Percentiles rank a stretch among this genome's conserved stretches.
These are phyloP conservation scores for Cryptococcus depauperatus DNA, from an alignment of 1,284 basidiomycete species.

Conservation along the genomic window DNA sequence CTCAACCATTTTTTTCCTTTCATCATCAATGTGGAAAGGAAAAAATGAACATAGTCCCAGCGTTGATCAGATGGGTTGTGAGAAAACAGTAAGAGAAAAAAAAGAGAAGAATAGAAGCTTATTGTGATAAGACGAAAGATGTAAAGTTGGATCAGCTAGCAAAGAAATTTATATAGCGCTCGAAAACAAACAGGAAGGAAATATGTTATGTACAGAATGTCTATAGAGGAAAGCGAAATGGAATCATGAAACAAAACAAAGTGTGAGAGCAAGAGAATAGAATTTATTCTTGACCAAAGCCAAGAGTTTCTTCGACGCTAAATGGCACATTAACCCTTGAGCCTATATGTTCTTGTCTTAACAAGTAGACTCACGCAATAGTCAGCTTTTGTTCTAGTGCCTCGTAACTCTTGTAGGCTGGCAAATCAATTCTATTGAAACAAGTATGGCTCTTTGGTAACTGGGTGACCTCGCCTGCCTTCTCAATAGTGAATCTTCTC, in stretches of 20 bases:
- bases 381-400: conserved; percentile 82
- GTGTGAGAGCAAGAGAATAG: too few relatives aligned
- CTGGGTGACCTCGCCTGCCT: conserved; percentile 83
- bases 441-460: conserved; percentile 80
- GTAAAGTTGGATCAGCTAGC: too few relatives aligned
- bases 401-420: conserved; percentile 83
- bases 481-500: conserved; percentile 87
- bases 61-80: neutral
- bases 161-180: neutral
- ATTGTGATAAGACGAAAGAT: conserved; percentile 1
- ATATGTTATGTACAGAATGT: neutral
- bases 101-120: neutral
- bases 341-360: neutral
- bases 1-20: too few relatives aligned
- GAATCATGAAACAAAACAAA: too few relatives aligned
- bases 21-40: neutral
- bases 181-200: neutral
- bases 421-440: conserved; percentile 80
- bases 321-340: conserved; percentile 1
- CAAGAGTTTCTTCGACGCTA: conserved; percentile 57
- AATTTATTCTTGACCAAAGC: conserved; percentile 48
- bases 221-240: neutral
- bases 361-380: conserved; percentile 51
- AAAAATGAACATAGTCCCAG: neutral
- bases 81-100: too few relatives aligned